Base-by-base conservation (phyloP, 1,139 yeast species). In the Yamadazyma buinensis region DNA sequence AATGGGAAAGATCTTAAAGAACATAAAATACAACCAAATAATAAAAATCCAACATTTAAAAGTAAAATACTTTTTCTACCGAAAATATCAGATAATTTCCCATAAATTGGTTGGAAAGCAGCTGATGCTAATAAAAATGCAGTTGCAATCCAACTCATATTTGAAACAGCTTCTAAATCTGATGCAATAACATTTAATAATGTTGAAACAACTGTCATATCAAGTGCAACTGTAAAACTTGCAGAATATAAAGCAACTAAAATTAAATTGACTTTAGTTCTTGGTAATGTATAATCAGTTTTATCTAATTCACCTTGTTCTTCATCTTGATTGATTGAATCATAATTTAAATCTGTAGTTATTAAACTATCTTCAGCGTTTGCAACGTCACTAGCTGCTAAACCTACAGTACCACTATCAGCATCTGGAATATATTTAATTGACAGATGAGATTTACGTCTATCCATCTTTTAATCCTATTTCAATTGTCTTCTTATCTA, bases 81-180 rank as follows among this genome's bases (percentile, higher is more conserved):
- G 55, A 82, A 86, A 29, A 87, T 84, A 49, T 87, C 96, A 4
- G 94, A 81, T 23, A 88, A 58, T 51, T 86, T 87, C 17, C 96
- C 96, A 47, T 81, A 86, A 17, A 88, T 59, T 1, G 96, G 96
- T 57, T 69, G 75, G 47, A 67, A 67, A 1, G 75, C 75, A 1
- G 75, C 58, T 11, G 67, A 56, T 5, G 72, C 60, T 38, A 69
- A 54, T 37, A 69, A 50, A 38, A 61, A 63, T 4, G 73, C 60
- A 18, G 72, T 65, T 17, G 77, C 72, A 39, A 67, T 69, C 78
- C 73, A 69, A 18, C 73, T 64, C 38, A 69, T 62, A 44, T 61
- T 56, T 22, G 62, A 53, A 30, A 66, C 58, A 20, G 68, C 61
- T 40, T 61, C 46, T 48, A 69, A 54, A 42, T 70, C 73, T 1